phyloP scores from a whole-genome alignment of 225 moss, liverwort and hornwort species.

The Physcomitrium patens region DNA sequence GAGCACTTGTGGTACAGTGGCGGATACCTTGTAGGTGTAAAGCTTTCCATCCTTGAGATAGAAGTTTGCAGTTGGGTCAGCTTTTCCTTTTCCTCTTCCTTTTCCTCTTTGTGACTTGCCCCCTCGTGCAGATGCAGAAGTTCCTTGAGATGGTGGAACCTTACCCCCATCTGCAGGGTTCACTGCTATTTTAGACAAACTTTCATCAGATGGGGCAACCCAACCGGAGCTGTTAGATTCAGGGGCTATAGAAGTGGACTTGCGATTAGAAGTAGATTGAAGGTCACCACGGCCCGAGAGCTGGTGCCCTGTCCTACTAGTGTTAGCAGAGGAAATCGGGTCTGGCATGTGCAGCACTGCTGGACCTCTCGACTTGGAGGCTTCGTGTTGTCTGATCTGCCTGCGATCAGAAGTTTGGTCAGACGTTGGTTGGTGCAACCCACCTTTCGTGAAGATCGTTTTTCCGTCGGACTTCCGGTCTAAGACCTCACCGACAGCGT shows the following conservation, averaged over 20 bases:
- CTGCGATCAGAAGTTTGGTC: slow-evolving; percentile 35
- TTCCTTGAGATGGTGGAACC: slow-evolving; percentile 32
- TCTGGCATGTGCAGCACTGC: slow-evolving; percentile 32
- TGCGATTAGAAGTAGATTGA: slow-evolving; percentile 39
- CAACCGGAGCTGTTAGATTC: slow-evolving; percentile 35
- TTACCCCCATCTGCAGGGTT: slow-evolving; percentile 36
- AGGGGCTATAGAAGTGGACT: slow-evolving; percentile 31
- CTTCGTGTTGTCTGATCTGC: slow-evolving; percentile 28
- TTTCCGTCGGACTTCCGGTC: slow-evolving; percentile 42
- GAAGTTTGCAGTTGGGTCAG: slow-evolving; percentile 68
- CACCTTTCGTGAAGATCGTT: slow-evolving; percentile 33
- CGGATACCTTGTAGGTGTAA: slow-evolving; percentile 81
- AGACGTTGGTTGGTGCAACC: slow-evolving; percentile 25
- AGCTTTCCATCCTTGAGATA: slow-evolving; percentile 92
- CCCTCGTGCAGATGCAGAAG: slow-evolving; percentile 43
- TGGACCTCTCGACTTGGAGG: slow-evolving; percentile 24
- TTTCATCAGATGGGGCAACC: slow-evolving; percentile 31
- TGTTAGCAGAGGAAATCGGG: slow-evolving; percentile 15
- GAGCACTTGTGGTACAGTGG: neutral
- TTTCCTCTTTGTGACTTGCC: slow-evolving; percentile 72
- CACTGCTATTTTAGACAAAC: slow-evolving; percentile 26
- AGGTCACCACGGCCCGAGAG: slow-evolving; percentile 44
- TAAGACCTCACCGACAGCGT: slow-evolving; percentile 27
- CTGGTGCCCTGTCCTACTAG: slow-evolving; percentile 29
- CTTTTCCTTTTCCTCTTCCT: slow-evolving; percentile 55